phyloP scores from a whole-genome alignment of 108 stramenopile species.

The Nannochloropsis granulata region DNA sequence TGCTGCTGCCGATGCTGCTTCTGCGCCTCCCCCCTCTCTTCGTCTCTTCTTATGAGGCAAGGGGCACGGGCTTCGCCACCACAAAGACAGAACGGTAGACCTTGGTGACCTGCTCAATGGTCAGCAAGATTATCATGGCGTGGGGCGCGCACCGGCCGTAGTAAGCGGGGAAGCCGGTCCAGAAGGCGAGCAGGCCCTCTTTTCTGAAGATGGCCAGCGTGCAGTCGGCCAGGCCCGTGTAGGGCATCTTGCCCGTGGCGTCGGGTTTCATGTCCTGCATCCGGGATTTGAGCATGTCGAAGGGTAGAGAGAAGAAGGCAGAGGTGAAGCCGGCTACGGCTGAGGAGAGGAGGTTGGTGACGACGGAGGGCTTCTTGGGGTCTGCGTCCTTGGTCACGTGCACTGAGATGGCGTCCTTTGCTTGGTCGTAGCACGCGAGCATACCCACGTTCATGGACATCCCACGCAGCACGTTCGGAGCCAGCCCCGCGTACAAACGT shows the following conservation, averaged over 20 bases:
- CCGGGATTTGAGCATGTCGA: conserved; percentile 90
- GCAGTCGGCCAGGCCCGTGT: conserved; percentile 72
- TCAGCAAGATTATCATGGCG: conserved; percentile 95
- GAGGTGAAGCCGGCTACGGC: conserved; percentile 76
- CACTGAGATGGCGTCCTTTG: conserved; percentile 48
- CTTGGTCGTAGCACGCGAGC: conserved; percentile 98
- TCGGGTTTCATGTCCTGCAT: conserved; percentile 74
- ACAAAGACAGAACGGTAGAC: conserved; percentile 21
- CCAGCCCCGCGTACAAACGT: conserved; percentile 79
- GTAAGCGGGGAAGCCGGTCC: conserved; percentile 84
- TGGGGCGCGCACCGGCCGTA: conserved; percentile 95
- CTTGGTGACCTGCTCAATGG: conserved; percentile 74
- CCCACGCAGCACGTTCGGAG: conserved; percentile 85
- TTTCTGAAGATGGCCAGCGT: conserved; percentile 51
- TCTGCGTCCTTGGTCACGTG: conserved; percentile 37
- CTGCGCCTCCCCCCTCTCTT: no score
- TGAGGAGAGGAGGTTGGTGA: conserved; percentile 50
- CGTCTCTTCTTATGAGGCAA: neutral
- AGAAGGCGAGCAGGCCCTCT: conserved; percentile 85
- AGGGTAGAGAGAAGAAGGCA: conserved; percentile 83
- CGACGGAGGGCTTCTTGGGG: conserved; percentile 58
- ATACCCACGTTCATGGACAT: conserved; percentile 99
- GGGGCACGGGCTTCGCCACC: neutral
- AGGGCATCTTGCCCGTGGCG: conserved; percentile 69
- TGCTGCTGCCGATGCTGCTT: no score